phyloP scores from a whole-genome alignment of 768 basidiomycete species.

The Grammothele lineata region DNA sequence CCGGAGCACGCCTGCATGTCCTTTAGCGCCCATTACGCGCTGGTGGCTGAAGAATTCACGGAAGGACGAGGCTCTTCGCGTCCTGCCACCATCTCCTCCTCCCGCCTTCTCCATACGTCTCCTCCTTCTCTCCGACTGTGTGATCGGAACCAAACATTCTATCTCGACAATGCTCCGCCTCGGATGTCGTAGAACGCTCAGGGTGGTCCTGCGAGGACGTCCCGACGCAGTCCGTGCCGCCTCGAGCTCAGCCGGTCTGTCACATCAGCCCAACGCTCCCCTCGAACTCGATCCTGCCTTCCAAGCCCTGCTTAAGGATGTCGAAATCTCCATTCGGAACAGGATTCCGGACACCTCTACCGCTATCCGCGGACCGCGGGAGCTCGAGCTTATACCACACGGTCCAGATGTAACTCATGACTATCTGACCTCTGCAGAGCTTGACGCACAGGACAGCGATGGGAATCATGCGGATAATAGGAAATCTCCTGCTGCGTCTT shows the following conservation, averaged over 20 bases:
- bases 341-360: background rate
- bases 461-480: constrained; percentile 35
- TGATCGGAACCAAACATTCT: no score
- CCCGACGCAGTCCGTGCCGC: constrained; percentile 23
- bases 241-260: constrained; percentile 27
- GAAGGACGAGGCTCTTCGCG: background rate
- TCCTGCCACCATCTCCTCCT: no score
- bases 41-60: background rate
- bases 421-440: constrained; percentile 28
- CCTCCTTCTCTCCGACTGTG: no score
- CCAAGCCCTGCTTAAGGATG: constrained; percentile 56
- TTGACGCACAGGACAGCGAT: constrained; percentile 29
- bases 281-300: constrained; percentile 65
- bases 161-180: constrained; percentile 18
- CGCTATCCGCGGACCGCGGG: constrained; percentile 31
- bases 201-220: constrained; percentile 7
- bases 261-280: constrained; percentile 51
- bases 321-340: constrained; percentile 55
- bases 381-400: constrained; percentile 50
- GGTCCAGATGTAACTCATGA: constrained; percentile 20
- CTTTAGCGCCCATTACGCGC: no score
- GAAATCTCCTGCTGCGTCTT: constrained; percentile 78
- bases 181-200: constrained; percentile 7
- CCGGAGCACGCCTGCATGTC: no score
- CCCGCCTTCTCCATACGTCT: no score